Evolutionary conservation across 2,329 filamentous ascomycete species (phyloP).

Genomic region (Ascochyta koolunga): DNA sequence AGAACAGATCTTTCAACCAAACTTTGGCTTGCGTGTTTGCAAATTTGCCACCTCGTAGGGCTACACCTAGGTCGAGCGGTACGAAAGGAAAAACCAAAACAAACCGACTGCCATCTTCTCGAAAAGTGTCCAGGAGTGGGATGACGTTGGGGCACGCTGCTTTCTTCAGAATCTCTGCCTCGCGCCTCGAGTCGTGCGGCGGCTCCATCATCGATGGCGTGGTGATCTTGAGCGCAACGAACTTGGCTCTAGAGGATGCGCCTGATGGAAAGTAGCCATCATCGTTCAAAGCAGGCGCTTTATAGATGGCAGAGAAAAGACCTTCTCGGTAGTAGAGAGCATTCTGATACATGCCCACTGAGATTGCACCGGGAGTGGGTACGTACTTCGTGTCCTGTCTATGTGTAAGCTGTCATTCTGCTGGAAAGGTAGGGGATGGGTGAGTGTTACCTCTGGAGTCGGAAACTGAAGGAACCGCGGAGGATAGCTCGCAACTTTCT

Average conservation of each 20-base stretch:
- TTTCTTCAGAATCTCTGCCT: slow-evolving; percentile 73
- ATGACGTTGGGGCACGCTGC: slow-evolving; percentile 67
- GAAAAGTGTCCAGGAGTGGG: slow-evolving; percentile 73
- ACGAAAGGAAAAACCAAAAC: slow-evolving; percentile 87
- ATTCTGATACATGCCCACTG: slow-evolving; percentile 62
- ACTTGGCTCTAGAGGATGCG: slow-evolving; percentile 24
- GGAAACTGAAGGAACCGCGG: slow-evolving; percentile 32
- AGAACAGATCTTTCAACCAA: slow-evolving; percentile 72
- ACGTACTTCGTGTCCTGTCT: slow-evolving; percentile 38
- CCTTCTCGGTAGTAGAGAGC: slow-evolving; percentile 68
- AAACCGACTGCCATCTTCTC: slow-evolving; percentile 71
- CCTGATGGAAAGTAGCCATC: slow-evolving; percentile 40
- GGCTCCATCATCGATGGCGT: slow-evolving; percentile 72
- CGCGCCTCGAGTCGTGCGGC: slow-evolving; percentile 82
- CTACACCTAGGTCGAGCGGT: slow-evolving; percentile 71
- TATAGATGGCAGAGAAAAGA: slow-evolving; percentile 83
- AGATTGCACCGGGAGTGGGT: slow-evolving; percentile 46
- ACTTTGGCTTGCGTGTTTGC: slow-evolving; percentile 49
- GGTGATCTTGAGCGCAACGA: slow-evolving; percentile 85
- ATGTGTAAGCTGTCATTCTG: background rate
- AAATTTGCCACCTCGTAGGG: slow-evolving; percentile 62
- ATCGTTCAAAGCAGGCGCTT: slow-evolving; percentile 56
- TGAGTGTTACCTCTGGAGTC: slow-evolving; percentile 26
- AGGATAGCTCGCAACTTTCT: slow-evolving; percentile 27
- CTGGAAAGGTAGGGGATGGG: background rate